phyloP scores from a whole-genome alignment of 2,329 filamentous ascomycete genomes.

The Ceratocystis cubensis region DNA sequence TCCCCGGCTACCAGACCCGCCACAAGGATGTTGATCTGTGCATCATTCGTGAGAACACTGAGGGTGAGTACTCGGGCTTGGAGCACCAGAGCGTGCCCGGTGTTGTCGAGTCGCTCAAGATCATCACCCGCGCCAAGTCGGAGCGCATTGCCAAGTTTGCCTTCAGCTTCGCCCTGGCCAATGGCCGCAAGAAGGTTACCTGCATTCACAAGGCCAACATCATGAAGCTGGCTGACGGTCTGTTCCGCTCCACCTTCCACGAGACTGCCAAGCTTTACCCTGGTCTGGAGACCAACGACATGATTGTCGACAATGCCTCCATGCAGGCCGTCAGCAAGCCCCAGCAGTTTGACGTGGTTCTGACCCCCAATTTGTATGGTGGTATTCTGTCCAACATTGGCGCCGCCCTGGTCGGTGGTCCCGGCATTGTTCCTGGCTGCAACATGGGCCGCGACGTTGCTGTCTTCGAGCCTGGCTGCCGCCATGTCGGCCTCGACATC shows the following conservation, averaged over 20 bases:
- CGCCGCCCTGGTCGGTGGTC: slow-evolving; percentile 89
- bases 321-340: slow-evolving; percentile 97
- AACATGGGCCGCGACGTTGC: slow-evolving; percentile 99
- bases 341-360: slow-evolving; percentile 98
- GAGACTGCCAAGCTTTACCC: slow-evolving; percentile 88
- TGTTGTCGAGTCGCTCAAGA: slow-evolving; percentile 98
- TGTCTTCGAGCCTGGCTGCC: slow-evolving; percentile 97
- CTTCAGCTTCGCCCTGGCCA: slow-evolving; percentile 93
- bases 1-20: slow-evolving; percentile 93
- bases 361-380: slow-evolving; percentile 99
- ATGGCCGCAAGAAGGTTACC: slow-evolving; percentile 98
- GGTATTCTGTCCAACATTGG: slow-evolving; percentile 98
- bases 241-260: slow-evolving; percentile 97
- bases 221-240: slow-evolving; percentile 98
- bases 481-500: slow-evolving; percentile 98
- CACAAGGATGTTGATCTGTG: slow-evolving; percentile 96
- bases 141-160: slow-evolving; percentile 99
- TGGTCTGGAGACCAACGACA: slow-evolving; percentile 90
- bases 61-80: slow-evolving; percentile 97
- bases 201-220: slow-evolving; percentile 99
- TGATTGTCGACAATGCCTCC: slow-evolving; percentile 99
- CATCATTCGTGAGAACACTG: slow-evolving; percentile 99
- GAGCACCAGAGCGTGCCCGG: slow-evolving; percentile 96
- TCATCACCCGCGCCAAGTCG: slow-evolving; percentile 97
- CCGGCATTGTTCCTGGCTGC: slow-evolving; percentile 93